A percentile compares a stretch with the other conserved stretches of the same genome.
These are phyloP conservation scores for Chara braunii DNA, from an alignment of 139 green algal genomes.

Conservation along the genomic window DNA sequence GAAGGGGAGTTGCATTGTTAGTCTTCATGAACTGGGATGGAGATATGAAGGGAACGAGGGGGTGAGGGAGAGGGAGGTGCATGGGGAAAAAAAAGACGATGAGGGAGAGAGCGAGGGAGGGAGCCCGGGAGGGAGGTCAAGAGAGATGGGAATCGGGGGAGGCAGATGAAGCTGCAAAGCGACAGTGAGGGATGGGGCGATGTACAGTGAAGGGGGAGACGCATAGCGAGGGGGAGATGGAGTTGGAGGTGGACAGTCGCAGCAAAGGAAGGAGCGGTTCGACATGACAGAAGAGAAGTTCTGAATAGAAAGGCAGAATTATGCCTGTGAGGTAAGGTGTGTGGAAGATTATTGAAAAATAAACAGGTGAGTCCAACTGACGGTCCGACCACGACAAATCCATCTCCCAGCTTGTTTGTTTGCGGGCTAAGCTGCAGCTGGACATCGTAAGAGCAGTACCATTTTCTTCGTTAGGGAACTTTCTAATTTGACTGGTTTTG, in stretches of 20 bases:
- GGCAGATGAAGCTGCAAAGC: too few relatives aligned
- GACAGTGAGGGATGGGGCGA: neutral
- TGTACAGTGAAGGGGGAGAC: constrained; percentile 2
- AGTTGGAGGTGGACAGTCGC: too few relatives aligned
- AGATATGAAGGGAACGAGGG: neutral
- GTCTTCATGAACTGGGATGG: neutral
- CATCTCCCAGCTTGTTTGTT: constrained; percentile 17
- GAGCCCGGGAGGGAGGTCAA: neutral
- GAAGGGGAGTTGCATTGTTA: too few relatives aligned
- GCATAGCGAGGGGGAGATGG: neutral
- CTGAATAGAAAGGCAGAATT: neutral
- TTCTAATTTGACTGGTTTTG: too few relatives aligned
- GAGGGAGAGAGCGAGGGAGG: neutral
- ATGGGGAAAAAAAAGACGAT: neutral
- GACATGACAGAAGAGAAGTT: neutral
- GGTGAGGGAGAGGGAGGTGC: neutral
- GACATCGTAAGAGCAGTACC: too few relatives aligned
- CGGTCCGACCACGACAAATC: neutral
- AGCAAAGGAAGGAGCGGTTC: neutral
- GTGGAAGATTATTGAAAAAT: constrained; percentile 9
- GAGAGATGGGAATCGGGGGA: neutral
- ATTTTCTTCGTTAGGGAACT: too few relatives aligned
- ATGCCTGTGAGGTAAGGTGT: neutral
- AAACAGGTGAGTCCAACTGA: neutral
- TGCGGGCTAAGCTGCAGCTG: too few relatives aligned